Percentiles rank a stretch among this genome's conserved stretches.
These are phyloP conservation scores for Thielaviopsis ethacetica DNA, from an alignment of 2,329 filamentous ascomycete species.

Conservation along the genomic window DNA sequence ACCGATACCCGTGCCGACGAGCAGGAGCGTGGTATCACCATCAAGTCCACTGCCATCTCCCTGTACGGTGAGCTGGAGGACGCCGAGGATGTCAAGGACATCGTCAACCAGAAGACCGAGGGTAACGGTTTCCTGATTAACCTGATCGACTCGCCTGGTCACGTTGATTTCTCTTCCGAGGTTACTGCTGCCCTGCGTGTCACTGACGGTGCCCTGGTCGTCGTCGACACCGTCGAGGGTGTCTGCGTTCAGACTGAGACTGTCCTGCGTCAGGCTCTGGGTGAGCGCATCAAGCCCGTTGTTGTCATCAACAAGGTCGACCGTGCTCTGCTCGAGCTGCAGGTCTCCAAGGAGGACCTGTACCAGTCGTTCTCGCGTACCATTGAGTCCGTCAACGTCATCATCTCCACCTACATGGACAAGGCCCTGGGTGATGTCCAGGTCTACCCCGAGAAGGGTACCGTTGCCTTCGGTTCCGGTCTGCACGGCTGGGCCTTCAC, in stretches of 20 bases:
- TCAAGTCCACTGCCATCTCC: constrained; percentile 99
- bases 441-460: constrained; percentile 95
- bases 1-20: constrained; percentile 96
- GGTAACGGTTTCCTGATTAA: constrained; percentile 99
- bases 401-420: constrained; percentile 98
- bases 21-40: constrained; percentile 99
- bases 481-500: constrained; percentile 99
- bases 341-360: constrained; percentile 96
- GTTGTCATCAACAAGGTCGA: constrained; percentile 99
- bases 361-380: constrained; percentile 99
- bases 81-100: constrained; percentile 84
- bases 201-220: constrained; percentile 97
- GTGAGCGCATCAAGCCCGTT: constrained; percentile 99
- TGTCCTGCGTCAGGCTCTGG: constrained; percentile 93
- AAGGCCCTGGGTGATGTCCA: constrained; percentile 93
- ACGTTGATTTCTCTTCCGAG: constrained; percentile 99
- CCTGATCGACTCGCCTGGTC: constrained; percentile 98
- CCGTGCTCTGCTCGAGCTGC: constrained; percentile 95
- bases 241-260: constrained; percentile 99
- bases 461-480: constrained; percentile 97
- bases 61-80: constrained; percentile 75
- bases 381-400: constrained; percentile 99
- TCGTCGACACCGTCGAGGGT: constrained; percentile 99
- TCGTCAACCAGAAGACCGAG: constrained; percentile 70
- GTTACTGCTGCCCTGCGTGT: constrained; percentile 99